A percentile compares a stretch with the other conserved stretches of the same genome.
Evolutionary conservation across 306 rosid species (phyloP).

Genomic region (Mimosa pudica): DNA sequence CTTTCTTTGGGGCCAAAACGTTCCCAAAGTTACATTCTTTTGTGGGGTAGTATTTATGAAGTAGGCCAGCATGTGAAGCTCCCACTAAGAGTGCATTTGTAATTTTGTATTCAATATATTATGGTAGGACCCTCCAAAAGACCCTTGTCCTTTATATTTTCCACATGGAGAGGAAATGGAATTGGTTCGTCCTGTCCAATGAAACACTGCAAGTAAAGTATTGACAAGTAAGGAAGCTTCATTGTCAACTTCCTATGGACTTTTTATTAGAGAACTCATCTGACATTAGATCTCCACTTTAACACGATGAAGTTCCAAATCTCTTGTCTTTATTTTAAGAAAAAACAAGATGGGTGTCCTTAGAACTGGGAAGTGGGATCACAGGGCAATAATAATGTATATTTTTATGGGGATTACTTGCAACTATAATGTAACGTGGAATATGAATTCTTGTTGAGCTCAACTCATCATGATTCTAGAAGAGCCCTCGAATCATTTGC

Average conservation of each 20-base stretch:
- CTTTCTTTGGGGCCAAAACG: background rate
- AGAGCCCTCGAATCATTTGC: background rate
- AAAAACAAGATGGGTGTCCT: background rate
- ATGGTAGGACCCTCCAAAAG: background rate
- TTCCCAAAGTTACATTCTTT: background rate
- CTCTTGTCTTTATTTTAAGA: background rate
- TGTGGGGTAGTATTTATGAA: background rate
- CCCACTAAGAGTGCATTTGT: background rate
- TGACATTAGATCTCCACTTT: background rate
- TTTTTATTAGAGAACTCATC: background rate
- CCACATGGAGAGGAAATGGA: slow-evolving; percentile 21
- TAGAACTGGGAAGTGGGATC: background rate
- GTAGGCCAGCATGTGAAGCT: slow-evolving; percentile 1
- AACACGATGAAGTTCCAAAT: background rate
- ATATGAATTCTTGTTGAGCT: background rate
- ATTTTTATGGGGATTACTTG: background rate
- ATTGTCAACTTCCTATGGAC: background rate
- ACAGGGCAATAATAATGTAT: background rate
- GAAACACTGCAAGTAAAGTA: slow-evolving; percentile 11
- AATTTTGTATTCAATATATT: background rate
- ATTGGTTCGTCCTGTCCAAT: slow-evolving; percentile 1
- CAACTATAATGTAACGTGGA: background rate
- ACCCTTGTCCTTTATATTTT: slow-evolving; percentile 12
- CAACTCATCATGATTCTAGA: background rate
- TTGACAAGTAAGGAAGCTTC: background rate